Percentiles rank a stretch among this genome's conserved stretches.
These are phyloP conservation scores for Rheum nobile DNA, from an alignment of 148 eudicot genomes.

Conservation along the genomic window DNA sequence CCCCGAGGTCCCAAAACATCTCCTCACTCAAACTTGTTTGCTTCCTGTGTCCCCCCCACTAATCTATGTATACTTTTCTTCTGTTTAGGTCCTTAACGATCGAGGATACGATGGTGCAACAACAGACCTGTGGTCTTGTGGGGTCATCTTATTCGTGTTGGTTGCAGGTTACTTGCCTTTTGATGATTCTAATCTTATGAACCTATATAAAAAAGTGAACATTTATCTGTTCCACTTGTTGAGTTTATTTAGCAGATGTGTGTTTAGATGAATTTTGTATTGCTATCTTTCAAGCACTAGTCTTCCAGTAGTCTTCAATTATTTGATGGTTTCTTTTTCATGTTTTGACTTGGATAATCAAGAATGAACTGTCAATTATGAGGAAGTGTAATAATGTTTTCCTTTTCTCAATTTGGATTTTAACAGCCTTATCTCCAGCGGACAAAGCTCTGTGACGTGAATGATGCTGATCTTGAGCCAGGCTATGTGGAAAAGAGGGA, in stretches of 20 bases:
- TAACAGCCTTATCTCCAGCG: too few species aligned
- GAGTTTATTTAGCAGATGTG: neutral
- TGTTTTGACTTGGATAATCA: too few species aligned
- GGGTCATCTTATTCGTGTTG: conserved; percentile 91
- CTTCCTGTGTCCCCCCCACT: neutral
- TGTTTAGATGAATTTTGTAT: neutral
- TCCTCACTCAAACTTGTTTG: neutral
- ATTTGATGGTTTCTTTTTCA: neutral
- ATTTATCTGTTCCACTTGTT: conserved; percentile 7
- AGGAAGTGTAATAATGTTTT: too few species aligned
- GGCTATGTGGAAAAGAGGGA: conserved; percentile 73
- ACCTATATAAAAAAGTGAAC: conserved; percentile 90
- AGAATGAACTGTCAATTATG: too few species aligned
- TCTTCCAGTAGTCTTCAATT: neutral
- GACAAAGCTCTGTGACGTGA: too few species aligned
- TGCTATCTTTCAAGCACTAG: too few species aligned
- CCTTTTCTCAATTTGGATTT: too few species aligned
- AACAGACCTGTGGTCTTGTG: conserved; percentile 98
- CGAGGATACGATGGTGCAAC: conserved; percentile 93
- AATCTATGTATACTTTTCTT: neutral
- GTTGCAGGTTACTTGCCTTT: conserved; percentile 99
- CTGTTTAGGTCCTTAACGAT: conserved; percentile 69
- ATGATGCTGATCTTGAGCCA: conserved; percentile 10
- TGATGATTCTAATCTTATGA: conserved; percentile 87
- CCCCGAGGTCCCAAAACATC: conserved; percentile 55